Percentiles rank a stretch among this genome's conserved stretches.
Conservation (phyloP, 2,329 filamentous ascomycete genomes). For the Fusarium stilboides region DNA sequence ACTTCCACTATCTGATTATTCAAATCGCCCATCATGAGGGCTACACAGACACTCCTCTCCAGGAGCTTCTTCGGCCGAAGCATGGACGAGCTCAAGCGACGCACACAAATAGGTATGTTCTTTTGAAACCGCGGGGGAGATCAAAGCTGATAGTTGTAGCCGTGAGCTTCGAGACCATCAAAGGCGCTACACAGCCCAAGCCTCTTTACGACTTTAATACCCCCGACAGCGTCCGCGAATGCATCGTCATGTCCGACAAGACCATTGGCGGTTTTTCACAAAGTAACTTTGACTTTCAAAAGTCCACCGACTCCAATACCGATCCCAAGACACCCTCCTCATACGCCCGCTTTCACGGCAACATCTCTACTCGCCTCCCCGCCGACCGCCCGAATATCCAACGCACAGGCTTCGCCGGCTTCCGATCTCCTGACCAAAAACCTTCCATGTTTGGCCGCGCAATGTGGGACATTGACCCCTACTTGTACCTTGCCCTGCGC, state of each 20-base stretch:
- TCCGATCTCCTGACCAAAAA: constrained; percentile 83
- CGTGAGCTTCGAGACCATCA: constrained; percentile 78
- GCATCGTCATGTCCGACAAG: constrained; percentile 87
- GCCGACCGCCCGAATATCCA: constrained; percentile 80
- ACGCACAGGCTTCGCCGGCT: constrained; percentile 89
- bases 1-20: not conserved
- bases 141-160: constrained; percentile 60
- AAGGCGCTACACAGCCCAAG: constrained; percentile 74
- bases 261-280: constrained; percentile 90
- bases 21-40: constrained; percentile 60
- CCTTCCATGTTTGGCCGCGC: constrained; percentile 88
- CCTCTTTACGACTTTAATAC: constrained; percentile 75
- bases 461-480: constrained; percentile 91
- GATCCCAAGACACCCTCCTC: constrained; percentile 43
- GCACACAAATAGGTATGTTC: constrained; percentile 67
- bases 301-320: constrained; percentile 2
- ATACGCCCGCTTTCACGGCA: constrained; percentile 88
- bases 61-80: constrained; percentile 73
- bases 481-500: constrained; percentile 87
- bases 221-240: constrained; percentile 63
- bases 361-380: constrained; percentile 89
- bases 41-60: constrained; percentile 59
- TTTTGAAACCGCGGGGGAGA: fast-evolving
- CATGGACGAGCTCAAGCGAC: constrained; percentile 71
- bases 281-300: constrained; percentile 76